These are phyloP conservation scores for Xylaria sp. DNA, from an alignment of 2,329 filamentous ascomycete species.

Conservation along the genomic window DNA sequence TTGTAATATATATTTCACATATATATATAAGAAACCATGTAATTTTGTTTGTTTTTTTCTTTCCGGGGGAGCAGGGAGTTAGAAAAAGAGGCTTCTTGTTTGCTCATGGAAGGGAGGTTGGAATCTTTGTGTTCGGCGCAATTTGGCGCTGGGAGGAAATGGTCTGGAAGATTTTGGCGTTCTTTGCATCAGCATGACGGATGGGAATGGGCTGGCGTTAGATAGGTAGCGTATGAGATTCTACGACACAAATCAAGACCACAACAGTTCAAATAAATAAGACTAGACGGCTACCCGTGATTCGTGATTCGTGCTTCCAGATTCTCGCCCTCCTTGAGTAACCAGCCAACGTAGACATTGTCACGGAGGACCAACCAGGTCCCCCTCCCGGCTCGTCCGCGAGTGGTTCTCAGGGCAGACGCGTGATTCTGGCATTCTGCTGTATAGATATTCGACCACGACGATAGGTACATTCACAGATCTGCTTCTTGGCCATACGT, in stretches of 20 bases:
- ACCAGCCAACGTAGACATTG: not conserved
- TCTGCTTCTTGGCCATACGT: no score
- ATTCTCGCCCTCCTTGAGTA: not conserved
- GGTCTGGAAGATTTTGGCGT: not conserved
- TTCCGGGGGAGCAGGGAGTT: no score
- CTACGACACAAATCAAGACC: conserved; percentile 16
- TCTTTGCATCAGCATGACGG: conserved; percentile 9
- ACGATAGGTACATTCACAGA: no score
- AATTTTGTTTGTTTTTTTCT: no score
- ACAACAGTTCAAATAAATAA: conserved; percentile 20
- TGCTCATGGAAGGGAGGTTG: not conserved
- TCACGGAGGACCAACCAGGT: not conserved
- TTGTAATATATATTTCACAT: not conserved
- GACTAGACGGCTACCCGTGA: no score
- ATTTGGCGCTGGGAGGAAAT: not conserved
- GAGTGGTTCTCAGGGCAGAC: not conserved
- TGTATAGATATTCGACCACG: no score
- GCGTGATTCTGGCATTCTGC: not conserved
- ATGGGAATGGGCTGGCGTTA: conserved; percentile 3
- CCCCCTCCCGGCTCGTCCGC: not conserved
- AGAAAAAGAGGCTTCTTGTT: no score
- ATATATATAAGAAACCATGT: not conserved
- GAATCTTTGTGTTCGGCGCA: not conserved
- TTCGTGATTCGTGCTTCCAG: not conserved
- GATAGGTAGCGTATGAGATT: conserved; percentile 6